These are phyloP conservation scores for Dendryphion nanum DNA, from an alignment of 2,329 filamentous ascomycete species.

Conservation along the genomic window DNA sequence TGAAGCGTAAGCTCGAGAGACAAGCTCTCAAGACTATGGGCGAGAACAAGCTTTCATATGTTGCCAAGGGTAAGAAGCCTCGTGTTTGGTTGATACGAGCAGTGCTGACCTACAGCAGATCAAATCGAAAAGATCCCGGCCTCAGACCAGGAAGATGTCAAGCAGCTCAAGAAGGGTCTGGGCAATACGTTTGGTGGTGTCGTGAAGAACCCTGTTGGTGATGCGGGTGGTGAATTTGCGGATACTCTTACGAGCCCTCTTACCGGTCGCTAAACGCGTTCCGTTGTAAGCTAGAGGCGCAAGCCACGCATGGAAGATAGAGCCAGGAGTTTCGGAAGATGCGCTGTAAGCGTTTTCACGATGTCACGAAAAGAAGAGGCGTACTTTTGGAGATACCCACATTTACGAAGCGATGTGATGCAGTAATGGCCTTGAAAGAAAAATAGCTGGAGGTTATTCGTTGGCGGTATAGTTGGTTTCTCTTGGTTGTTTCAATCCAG, in stretches of 20 bases:
- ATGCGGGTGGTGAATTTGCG: constrained; percentile 35
- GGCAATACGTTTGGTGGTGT: constrained; percentile 34
- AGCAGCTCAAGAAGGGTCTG: constrained; percentile 36
- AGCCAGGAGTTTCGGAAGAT: constrained; percentile 18
- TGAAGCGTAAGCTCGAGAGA: constrained; percentile 48
- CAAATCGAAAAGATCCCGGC: constrained; percentile 40
- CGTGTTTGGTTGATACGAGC: not conserved
- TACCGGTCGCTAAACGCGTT: constrained; percentile 36
- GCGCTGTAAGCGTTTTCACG: too few species aligned
- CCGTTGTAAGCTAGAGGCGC: constrained; percentile 12
- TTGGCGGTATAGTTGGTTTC: too few species aligned
- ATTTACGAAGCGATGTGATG: not conserved
- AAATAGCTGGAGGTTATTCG: too few species aligned
- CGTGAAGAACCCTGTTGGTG: constrained; percentile 37
- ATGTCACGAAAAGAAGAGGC: too few species aligned
- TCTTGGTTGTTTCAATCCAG: too few species aligned
- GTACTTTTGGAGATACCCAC: constrained; percentile 6
- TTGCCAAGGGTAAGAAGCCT: constrained; percentile 34
- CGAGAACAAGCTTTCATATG: constrained; percentile 49
- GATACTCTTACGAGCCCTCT: constrained; percentile 35
- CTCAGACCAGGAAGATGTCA: constrained; percentile 38
- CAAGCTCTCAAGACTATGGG: constrained; percentile 52
- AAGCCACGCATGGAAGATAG: constrained; percentile 20
- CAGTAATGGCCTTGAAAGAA: too few species aligned
- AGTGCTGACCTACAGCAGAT: constrained; percentile 19